phyloP scores from a whole-genome alignment of 805 yeast genomes.

The Yarrowia sp. region DNA sequence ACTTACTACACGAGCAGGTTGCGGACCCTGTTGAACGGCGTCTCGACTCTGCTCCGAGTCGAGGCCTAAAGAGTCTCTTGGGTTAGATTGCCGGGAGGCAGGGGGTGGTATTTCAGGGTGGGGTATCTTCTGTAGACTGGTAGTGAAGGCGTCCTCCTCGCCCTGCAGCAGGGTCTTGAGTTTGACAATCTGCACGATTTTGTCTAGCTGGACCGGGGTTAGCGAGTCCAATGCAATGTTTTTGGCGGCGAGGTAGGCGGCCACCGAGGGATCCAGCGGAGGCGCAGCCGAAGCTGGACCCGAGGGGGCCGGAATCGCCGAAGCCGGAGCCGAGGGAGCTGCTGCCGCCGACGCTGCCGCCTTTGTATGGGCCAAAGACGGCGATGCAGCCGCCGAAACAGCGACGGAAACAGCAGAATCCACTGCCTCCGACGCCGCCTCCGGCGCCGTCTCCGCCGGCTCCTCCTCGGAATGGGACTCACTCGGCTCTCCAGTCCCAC shows the following conservation, averaged over 20 bases:
- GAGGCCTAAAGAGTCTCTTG: not conserved
- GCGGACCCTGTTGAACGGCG: not conserved
- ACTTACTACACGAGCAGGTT: conserved; percentile 7
- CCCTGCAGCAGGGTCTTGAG: conserved; percentile 4
- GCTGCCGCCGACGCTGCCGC: too few species aligned
- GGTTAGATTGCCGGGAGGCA: not conserved
- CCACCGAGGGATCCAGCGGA: too few species aligned
- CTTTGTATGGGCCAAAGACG: too few species aligned
- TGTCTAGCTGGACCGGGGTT: conserved; percentile 13
- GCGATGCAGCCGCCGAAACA: too few species aligned
- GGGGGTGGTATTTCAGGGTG: not conserved
- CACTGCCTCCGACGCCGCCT: too few species aligned
- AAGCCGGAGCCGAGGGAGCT: too few species aligned
- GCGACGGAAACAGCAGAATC: too few species aligned
- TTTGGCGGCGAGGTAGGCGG: not conserved
- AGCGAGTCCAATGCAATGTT: conserved; percentile 10
- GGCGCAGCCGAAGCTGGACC: not conserved
- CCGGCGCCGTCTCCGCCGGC: too few species aligned
- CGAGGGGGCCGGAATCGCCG: too few species aligned
- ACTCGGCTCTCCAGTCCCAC: too few species aligned
- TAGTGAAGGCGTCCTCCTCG: conserved; percentile 17
- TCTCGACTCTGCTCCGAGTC: not conserved
- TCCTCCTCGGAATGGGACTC: too few species aligned
- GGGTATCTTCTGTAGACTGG: conserved; percentile 17
- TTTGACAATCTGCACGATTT: conserved; percentile 5